Evolutionary conservation across 208 protist species (phyloP), one percentile per base, ranked within the genome.

Genomic region (Crithidia brevicula): DNA sequence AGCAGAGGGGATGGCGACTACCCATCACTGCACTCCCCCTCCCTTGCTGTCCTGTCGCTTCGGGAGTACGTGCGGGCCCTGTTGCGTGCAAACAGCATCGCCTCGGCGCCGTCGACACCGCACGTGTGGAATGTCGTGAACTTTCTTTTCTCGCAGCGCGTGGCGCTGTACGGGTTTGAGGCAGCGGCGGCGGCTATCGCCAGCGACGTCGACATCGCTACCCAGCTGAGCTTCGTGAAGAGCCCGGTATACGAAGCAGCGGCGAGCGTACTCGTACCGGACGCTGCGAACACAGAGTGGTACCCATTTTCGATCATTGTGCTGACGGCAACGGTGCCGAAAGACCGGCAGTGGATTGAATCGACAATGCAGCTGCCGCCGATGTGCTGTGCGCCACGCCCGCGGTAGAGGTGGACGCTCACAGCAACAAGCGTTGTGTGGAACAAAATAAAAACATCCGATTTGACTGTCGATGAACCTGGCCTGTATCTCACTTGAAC

Each of bases 221-320:
- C 50, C n/a, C 22, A 22, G 38, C 58, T 70, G 5, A 25, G 3
- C 0, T 76, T 66, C 42, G 42, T 30, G 1, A 20, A 47, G 22
- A 67, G 64, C 38, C 53, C 69, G 7, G 57, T 60, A 13, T 63
- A 81, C 40, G 28, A 15, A 10, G 43, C 46, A 1, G 65, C 36
- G 7, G 52, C 27, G 20, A 4, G 25, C 10, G 7, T 54, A n/a
- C 31, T 34, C 2, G 67, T 70, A 27, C 65, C 57, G 0, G 22
- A 61, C 3, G 43, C 57, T 2, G 23, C 33, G 4, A 23, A 46
- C 28, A 51, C 61, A 4, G 62, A 13, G 15, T 83, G 78, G 75
- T 89, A 86, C 46, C 83, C 83, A 27, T 89, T 69, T 52, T 31
- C 70, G n/a, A 64, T 83, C 11, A 58, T 89, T 1, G 77, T 86